Base-by-base conservation (phyloP, 768 basidiomycete genomes). In the Leccinum olivaceopallidum region DNA sequence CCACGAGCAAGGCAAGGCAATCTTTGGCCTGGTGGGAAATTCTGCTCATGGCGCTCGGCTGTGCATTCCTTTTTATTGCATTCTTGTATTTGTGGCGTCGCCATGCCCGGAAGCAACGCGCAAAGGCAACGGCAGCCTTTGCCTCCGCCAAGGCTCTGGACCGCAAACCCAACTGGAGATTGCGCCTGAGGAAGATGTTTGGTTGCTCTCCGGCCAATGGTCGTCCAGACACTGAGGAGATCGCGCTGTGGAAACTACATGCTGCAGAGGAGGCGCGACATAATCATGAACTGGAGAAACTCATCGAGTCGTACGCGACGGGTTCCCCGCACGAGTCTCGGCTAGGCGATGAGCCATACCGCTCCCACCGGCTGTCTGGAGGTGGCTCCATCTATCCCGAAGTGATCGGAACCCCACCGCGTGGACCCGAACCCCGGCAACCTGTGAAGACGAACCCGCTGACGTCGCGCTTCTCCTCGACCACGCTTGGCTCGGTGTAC, bases 21-120 rank as follows among this genome's bases (percentile, higher is more conserved):
- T 65, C 78, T 24, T 76, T 92, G 9, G 76, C 77, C 60, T 93
- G 92, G 91, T 93, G 91, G 90, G 80, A 94, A 76, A 92, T 93
- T 65, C 77, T 93, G 58, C 82, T 93, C 58, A 93, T 93, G 89
- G 79, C 86, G 0, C 82, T 92, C 39, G 90, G 92, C 10, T 89
- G 88, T 69, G 86, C 87, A 16, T 89, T 93, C 74, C 86, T 93
- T 73, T 86, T 91, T 70, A 59, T 92, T 47, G 71, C 83, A 51
- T 72, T 91, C 61, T 69, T 93, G 61, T 80, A 84, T 77, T 81
- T 80, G 64, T 92, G 87, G 84, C 84, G 92, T 24, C 81, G 88
- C 18, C 85, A 82, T 54, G 85, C 85, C 44, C 84, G 85, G 70
- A 87, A 86, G 70, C 81, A 83, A 67, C 85, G 90, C 34, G 85